These are phyloP conservation scores for Neobulgaria alba DNA, from an alignment of 2,329 filamentous ascomycete genomes.

Conservation along the genomic window DNA sequence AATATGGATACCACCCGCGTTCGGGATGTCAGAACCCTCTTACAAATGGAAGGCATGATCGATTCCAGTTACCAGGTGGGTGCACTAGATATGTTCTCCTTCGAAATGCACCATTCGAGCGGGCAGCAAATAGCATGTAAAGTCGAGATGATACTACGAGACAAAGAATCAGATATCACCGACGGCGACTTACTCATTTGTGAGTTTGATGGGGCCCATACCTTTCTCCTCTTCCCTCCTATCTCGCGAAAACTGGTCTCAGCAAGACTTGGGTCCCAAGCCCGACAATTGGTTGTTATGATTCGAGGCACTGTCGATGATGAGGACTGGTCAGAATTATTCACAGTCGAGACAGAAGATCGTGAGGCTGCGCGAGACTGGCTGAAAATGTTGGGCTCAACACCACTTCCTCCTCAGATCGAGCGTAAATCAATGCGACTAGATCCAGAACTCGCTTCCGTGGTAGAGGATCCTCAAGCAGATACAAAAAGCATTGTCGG, in stretches of 20 bases:
- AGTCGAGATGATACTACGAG: constrained; percentile 77
- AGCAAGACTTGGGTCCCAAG: constrained; percentile 63
- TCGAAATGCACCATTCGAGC: constrained; percentile 79
- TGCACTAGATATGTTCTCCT: constrained; percentile 81
- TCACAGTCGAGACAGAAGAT: constrained; percentile 63
- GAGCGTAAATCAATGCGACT: constrained; percentile 10
- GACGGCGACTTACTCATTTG: constrained; percentile 87
- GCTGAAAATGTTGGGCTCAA: constrained; percentile 72
- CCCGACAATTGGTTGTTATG: constrained; percentile 76
- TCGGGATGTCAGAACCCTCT: constrained; percentile 70
- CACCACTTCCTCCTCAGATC: constrained; percentile 47
- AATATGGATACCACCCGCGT: constrained; percentile 74
- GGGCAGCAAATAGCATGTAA: constrained; percentile 85
- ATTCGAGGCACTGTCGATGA: constrained; percentile 60
- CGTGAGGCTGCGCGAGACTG: constrained; percentile 63
- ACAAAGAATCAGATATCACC: constrained; percentile 59
- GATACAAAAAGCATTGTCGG: constrained; percentile 13
- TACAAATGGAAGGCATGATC: constrained; percentile 62
- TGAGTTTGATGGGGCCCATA: constrained; percentile 67
- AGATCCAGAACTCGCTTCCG: constrained; percentile 21
- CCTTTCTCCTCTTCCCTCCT: constrained; percentile 87
- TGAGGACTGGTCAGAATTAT: constrained; percentile 73
- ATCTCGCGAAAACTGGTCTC: constrained; percentile 67
- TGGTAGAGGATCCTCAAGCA: constrained; percentile 5
- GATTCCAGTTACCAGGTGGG: constrained; percentile 74